Evolutionary conservation across 257 asterid species (phyloP), one percentile per base, ranked within the genome.

Genomic region (Solanum commersonii): DNA sequence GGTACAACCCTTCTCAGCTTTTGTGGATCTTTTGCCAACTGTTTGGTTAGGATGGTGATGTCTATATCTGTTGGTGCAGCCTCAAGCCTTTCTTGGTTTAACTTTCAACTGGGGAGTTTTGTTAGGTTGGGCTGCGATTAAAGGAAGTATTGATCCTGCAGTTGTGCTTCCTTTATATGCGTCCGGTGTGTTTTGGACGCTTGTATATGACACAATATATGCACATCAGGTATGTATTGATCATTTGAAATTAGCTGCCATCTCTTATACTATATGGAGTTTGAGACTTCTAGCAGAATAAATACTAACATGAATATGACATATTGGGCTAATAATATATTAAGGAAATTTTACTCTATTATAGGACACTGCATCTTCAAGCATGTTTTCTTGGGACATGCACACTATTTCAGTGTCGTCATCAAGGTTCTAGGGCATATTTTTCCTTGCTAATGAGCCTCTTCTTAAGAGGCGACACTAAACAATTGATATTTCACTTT

Each of bases 71-170:
- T 87, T 84, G 81, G 73, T 92, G 93, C 98, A 96, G 99, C 98
- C 99, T 76, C 99, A 96, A 92, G 99, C 99, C 83, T 96, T 88
- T 90, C 98, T 96, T 34, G 98, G 99, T 29, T 87, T 96, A 90
- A 95, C 96, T 83, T 94, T 94, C 87, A 96, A 93, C 67, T 95
- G 96, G 98, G 98, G 98, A 86, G 96, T 95, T 84, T 91, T 96
- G 87, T 95, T 95, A 74, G 98, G 98, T 77, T 96, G 99, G 99
- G 98, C 96, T 89, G 99, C 98, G 71, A 89, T 95, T 76, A 92
- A 88, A 90, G 98, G 98, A 92, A 94, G 92, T 82, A 91, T 96
- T 85, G 93, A 96, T 90, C 96, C 93, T 74, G 82, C 96, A 25
- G 88, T 95, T 88, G 94, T 94, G 81, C 89, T 95, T 89, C 98